These are phyloP conservation scores for Wilcoxina mikolae DNA, from an alignment of 495 filamentous ascomycete species.

Conservation along the genomic window DNA sequence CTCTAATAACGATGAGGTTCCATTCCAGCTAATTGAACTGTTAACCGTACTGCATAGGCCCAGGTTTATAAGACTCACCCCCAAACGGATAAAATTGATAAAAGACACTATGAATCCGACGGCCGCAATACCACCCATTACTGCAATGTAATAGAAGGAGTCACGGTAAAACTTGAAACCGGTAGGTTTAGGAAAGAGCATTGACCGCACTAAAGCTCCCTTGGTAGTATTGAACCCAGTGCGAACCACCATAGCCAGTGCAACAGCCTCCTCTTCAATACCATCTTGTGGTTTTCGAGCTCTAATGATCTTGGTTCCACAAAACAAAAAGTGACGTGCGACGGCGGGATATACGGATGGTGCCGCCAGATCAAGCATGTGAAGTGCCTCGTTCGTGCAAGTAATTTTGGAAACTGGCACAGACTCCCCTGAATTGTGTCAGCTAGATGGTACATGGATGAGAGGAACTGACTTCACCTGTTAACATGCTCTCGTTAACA, in stretches of 20 bases:
- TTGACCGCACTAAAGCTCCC: conserved; percentile 86
- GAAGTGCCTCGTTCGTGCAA: conserved; percentile 66
- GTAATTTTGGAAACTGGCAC: conserved; percentile 90
- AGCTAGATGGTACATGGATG: conserved; percentile 9
- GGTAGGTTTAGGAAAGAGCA: conserved; percentile 96
- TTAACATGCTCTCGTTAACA: conserved; percentile 99
- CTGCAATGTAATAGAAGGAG: conserved; percentile 93
- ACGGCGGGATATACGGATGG: conserved; percentile 64
- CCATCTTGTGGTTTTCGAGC: conserved; percentile 74
- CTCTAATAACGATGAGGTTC: conserved; percentile 80
- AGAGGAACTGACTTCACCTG: conserved; percentile 38
- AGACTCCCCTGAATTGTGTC: conserved; percentile 58
- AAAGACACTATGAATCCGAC: conserved; percentile 83
- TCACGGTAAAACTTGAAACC: conserved; percentile 97
- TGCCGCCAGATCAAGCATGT: conserved; percentile 55
- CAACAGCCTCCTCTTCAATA: conserved; percentile 77
- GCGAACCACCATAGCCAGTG: conserved; percentile 76
- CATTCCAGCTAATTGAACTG: conserved; percentile 47
- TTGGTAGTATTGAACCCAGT: conserved; percentile 98
- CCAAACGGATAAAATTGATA: conserved; percentile 76
- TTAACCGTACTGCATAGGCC: background rate
- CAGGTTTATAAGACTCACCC: too few relatives aligned
- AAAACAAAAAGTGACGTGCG: conserved; percentile 80
- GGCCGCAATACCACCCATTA: conserved; percentile 81
- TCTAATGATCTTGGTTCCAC: conserved; percentile 87